These are phyloP conservation scores for Taiozyma sp. DNA, from an alignment of 1,139 yeast genomes.

Conservation along the genomic window DNA sequence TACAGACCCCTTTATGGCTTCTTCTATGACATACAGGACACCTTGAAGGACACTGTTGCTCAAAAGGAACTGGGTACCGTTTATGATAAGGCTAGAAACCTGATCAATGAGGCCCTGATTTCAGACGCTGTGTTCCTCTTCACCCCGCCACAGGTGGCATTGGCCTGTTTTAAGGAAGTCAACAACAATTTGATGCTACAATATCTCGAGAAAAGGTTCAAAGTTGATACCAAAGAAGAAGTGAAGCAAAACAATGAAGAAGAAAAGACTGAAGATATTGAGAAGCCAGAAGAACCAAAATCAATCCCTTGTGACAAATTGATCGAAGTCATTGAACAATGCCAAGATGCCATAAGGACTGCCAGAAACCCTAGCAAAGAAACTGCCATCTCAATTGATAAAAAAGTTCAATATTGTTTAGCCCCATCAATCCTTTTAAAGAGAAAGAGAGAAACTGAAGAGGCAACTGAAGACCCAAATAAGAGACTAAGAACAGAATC, in stretches of 20 bases:
- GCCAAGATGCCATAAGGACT: conserved; percentile 42
- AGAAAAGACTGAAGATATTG: conserved; percentile 5
- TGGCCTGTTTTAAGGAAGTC: conserved; percentile 70
- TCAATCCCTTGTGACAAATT: conserved; percentile 35
- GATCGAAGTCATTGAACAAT: conserved; percentile 39
- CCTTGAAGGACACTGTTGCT: conserved; percentile 36
- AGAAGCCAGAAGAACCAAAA: conserved; percentile 4
- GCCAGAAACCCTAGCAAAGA: conserved; percentile 46
- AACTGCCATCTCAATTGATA: conserved; percentile 56
- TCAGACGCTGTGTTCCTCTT: conserved; percentile 73
- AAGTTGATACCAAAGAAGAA: conserved; percentile 9
- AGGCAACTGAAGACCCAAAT: conserved; percentile 2
- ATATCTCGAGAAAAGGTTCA: conserved; percentile 57
- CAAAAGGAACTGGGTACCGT: conserved; percentile 34
- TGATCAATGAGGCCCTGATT: conserved; percentile 59
- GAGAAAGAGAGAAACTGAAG: conserved; percentile 30
- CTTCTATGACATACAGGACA: conserved; percentile 78
- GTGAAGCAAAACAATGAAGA: conserved; percentile 2
- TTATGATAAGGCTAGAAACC: conserved; percentile 63
- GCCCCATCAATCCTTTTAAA: conserved; percentile 51
- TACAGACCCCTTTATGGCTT: conserved; percentile 87
- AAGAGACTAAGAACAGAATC: conserved; percentile 9
- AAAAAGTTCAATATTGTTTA: conserved; percentile 55
- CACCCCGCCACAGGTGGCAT: conserved; percentile 94
- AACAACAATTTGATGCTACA: conserved; percentile 60